Evolutionary conservation across 1,284 basidiomycete genomes (phyloP), one percentile per base, ranked within the genome.

Genomic region (Trichosporon inkin): DNA sequence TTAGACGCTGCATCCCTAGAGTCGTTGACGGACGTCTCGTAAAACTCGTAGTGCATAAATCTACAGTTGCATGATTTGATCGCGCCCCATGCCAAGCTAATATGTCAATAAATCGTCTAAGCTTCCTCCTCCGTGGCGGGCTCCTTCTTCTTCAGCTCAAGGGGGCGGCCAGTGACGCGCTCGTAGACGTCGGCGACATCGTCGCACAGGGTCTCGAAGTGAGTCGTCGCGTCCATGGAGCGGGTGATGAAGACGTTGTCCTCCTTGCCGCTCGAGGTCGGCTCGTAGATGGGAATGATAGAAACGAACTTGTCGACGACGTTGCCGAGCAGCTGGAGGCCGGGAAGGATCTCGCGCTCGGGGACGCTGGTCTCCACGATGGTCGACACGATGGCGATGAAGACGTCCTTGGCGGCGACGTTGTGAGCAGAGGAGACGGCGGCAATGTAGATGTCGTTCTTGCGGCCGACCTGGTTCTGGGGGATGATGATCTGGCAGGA

Each of bases 401-500:
- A 94, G 65, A 97, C 81, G 74, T 93, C 92, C 78, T 92, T 90
- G 6, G 95, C 90, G 68, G 92, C 95, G 67, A 99, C 93, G 71
- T 97, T 97, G 82, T 99, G 96, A 14, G 93, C 92, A 35, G 89
- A 86, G 2, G 95, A 99, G 52, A 99, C 93, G 82, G 90, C 89
- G 8, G 96, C 94, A 71, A 99, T 89, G 82, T 99, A 99, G 77
- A 99, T 99, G 81, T 99, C 94, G 75, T 99, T 92, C 80, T 89
- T 88, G 68, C 96, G 83, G 67, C 85, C 84, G 66, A 99, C 93
- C 80, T 99, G 96, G 79, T 97, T 97, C 81, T 99, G 96, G 34
- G 96, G 96, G 68, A 99, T 96, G 79, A 99, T 94, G 71, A 99
- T 92, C 80, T 99, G 96, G 53, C 57, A 59, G 68, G 89, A 92